Percentiles rank a stretch among this genome's conserved stretches.
Evolutionary conservation across 2,329 filamentous ascomycete genomes (phyloP).

Genomic region (Thelonectria olida): DNA sequence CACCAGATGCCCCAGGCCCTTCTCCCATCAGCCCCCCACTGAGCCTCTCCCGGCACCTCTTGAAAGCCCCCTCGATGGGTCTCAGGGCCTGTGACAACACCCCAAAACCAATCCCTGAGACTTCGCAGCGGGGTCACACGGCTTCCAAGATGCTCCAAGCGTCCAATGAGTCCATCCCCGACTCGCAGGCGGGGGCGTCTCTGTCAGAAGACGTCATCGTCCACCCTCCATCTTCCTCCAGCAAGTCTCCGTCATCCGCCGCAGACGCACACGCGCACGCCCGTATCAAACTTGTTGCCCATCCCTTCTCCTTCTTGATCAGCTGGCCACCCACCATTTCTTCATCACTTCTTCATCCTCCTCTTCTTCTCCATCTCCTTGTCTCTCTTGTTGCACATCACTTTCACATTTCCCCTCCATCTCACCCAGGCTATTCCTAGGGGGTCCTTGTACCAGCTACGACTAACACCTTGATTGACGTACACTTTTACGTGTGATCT

Average conservation of each 20-base stretch:
- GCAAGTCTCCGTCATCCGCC: slow-evolving; percentile 22
- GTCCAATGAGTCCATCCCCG: slow-evolving; percentile 1
- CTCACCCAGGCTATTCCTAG: background rate
- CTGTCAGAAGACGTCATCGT: slow-evolving; percentile 40
- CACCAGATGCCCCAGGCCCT: slow-evolving; percentile 27
- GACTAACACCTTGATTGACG: slow-evolving; percentile 8
- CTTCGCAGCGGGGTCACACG: slow-evolving; percentile 36
- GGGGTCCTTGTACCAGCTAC: slow-evolving; percentile 6
- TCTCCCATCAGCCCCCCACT: background rate
- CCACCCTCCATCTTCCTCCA: slow-evolving; percentile 25
- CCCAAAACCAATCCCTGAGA: background rate
- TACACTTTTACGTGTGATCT: background rate
- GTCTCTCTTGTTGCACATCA: slow-evolving; percentile 14
- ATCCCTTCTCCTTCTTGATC: slow-evolving; percentile 30
- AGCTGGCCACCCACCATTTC: slow-evolving; percentile 34
- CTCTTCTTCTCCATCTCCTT: slow-evolving; percentile 2
- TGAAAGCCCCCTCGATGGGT: too few species aligned
- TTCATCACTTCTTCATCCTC: slow-evolving; percentile 18
- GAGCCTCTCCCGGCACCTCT: background rate
- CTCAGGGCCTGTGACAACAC: slow-evolving; percentile 8
- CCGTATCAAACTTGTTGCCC: background rate
- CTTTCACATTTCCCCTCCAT: background rate
- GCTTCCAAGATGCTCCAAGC: slow-evolving; percentile 3
- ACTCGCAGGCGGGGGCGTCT: slow-evolving; percentile 30
- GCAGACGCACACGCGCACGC: slow-evolving; percentile 18